phyloP scores from a whole-genome alignment of 495 filamentous ascomycete genomes.

The Neurospora intermedia region DNA sequence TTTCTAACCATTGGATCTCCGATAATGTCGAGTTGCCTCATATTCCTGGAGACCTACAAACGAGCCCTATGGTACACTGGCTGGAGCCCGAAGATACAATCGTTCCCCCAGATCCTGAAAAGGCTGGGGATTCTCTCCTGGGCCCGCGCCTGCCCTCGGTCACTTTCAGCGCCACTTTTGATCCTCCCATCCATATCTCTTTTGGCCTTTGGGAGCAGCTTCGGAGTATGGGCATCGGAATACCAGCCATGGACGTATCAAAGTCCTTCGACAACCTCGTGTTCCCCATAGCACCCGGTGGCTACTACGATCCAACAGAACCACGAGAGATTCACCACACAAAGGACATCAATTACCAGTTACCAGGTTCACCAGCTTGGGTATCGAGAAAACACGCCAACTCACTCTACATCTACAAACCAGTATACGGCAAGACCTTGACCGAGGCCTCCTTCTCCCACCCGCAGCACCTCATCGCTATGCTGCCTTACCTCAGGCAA shows the following conservation, averaged over 20 bases:
- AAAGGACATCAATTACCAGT: slow-evolving; percentile 20
- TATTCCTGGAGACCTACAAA: slow-evolving; percentile 26
- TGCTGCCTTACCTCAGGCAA: slow-evolving; percentile 67
- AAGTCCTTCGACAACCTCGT: slow-evolving; percentile 59
- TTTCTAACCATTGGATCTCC: slow-evolving; percentile 59
- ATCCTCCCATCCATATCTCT: slow-evolving; percentile 73
- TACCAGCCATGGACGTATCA: slow-evolving; percentile 37
- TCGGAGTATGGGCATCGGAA: slow-evolving; percentile 50
- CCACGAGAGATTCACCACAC: slow-evolving; percentile 26
- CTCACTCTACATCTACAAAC: slow-evolving; percentile 59
- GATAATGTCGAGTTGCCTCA: slow-evolving; percentile 42
- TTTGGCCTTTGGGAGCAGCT: slow-evolving; percentile 56
- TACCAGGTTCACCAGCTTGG: slow-evolving; percentile 30
- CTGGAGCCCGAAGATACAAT: slow-evolving; percentile 42
- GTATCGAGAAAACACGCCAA: slow-evolving; percentile 48
- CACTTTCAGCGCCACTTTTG: slow-evolving; percentile 71
- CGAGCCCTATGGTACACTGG: slow-evolving; percentile 52
- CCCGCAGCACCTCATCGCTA: slow-evolving; percentile 67
- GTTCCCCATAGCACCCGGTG: slow-evolving; percentile 36
- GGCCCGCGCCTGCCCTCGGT: slow-evolving; percentile 54
- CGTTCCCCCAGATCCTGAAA: slow-evolving; percentile 31
- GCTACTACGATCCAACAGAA: slow-evolving; percentile 28
- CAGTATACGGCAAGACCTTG: slow-evolving; percentile 56
- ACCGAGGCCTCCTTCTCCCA: slow-evolving; percentile 74
- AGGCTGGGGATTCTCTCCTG: slow-evolving; percentile 20